These are phyloP conservation scores for Ceratobasidium theobromae DNA, from an alignment of 1,284 basidiomycete species.

Conservation along the genomic window DNA sequence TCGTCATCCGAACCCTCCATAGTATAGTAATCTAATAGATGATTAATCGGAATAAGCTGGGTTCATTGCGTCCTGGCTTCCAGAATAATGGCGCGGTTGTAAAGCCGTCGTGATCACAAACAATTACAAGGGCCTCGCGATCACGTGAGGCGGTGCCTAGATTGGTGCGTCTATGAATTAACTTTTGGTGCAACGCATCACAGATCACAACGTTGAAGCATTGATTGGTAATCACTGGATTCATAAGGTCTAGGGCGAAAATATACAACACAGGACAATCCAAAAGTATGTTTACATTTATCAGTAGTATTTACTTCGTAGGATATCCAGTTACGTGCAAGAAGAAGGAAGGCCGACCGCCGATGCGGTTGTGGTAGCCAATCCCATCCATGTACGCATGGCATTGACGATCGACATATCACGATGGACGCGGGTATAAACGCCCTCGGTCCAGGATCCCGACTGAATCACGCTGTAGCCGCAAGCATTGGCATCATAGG, in stretches of 20 bases:
- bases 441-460: constrained; percentile 23
- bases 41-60: neutral
- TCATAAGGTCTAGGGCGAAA: too few relatives aligned
- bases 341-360: constrained; percentile 15
- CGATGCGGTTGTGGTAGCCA: constrained; percentile 10
- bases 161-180: too few relatives aligned
- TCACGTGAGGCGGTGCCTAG: too few relatives aligned
- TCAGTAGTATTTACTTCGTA: too few relatives aligned
- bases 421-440: constrained; percentile 25
- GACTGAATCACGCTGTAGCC: constrained; percentile 13
- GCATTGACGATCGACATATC: constrained; percentile 30
- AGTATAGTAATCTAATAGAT: neutral
- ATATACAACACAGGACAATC: too few relatives aligned
- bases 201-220: too few relatives aligned
- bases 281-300: too few relatives aligned
- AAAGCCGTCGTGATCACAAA: neutral
- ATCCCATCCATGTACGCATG: constrained; percentile 25
- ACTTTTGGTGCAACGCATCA: too few relatives aligned
- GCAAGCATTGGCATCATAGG: constrained; percentile 26
- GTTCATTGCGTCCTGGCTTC: neutral
- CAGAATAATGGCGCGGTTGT: neutral
- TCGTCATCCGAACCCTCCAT: constrained; percentile 17
- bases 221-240: too few relatives aligned
- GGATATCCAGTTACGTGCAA: neutral
- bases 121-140: neutral